Evolutionary conservation across 257 asterid genomes (phyloP), one percentile per base, ranked within the genome.

Genomic region (Nicotiana sylvestris): DNA sequence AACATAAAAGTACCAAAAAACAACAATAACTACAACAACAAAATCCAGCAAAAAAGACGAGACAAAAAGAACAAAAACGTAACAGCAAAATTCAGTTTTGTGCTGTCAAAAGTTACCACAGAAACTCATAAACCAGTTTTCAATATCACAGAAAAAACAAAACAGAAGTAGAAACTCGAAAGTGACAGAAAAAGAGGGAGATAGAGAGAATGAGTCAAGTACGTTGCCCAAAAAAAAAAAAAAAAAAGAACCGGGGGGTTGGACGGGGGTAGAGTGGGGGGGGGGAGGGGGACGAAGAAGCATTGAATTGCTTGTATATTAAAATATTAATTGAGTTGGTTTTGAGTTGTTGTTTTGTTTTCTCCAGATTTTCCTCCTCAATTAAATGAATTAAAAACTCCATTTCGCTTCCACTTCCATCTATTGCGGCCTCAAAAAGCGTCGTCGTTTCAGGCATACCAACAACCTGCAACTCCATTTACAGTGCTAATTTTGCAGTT

Each of bases 131-230:
- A 67, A 57, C 37, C 60, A 78, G 53, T 61, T 61, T 39, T 79
- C 76, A 79, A 62, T 46, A 25, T 55, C 78, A 29, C 56, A 32
- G 8, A 12, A 6, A 49, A 46, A 13, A 29, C 43, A 76, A 15
- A 29, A 29, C 46, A 27, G 51, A 27, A 43, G 83, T 81, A 15
- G 78, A 81, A 81, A 81, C 64, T 80, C 32, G 49, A 80, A 21
- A 61, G 57, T 25, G 72, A 65, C 69, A 80, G 1, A 35, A 4
- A 68, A 13, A 55, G 17, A 53, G 25, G 29, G n/a, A 17, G 9
- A 78, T 17, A 76, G 79, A 70, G 15, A 74, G 39, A 74, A 21
- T 21, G 21, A 76, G 27, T 25, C 3, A 21, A 46, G 60, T 21
- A 51, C 6, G 49, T 66, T 32, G 49, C 3, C 49, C 2, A 2